phyloP scores from a whole-genome alignment of 2,329 filamentous ascomycete species.

The Colletotrichum sp. region DNA sequence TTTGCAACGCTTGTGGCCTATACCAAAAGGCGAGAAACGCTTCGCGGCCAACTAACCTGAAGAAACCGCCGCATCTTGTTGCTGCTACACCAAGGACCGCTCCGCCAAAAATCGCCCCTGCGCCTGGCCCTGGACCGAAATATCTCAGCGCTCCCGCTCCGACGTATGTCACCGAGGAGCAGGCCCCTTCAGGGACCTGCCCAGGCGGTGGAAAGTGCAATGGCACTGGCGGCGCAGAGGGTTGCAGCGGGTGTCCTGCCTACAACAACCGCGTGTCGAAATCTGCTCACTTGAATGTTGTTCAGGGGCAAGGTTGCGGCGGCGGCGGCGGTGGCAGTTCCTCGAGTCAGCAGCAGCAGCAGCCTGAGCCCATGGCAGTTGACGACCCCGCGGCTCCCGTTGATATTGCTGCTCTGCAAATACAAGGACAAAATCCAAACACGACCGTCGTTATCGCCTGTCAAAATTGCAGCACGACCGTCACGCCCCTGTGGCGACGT shows the following conservation, averaged over 20 bases:
- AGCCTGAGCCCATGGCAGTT: conserved; percentile 24
- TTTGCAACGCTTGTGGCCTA: conserved; percentile 96
- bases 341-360: conserved; percentile 15
- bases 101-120: conserved; percentile 37
- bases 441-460: conserved; percentile 83
- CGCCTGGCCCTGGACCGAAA: conserved; percentile 42
- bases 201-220: conserved; percentile 95
- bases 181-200: conserved; percentile 83
- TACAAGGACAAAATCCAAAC: conserved; percentile 43
- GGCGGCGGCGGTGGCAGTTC: conserved; percentile 15
- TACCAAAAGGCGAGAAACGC: conserved; percentile 95
- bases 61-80: conserved; percentile 69
- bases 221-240: conserved; percentile 92
- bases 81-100: conserved; percentile 48
- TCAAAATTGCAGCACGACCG: conserved; percentile 95
- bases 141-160: conserved; percentile 54
- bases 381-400: conserved; percentile 48
- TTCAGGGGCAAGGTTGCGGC: conserved; percentile 47
- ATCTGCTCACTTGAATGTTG: conserved; percentile 72
- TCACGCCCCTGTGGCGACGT: conserved; percentile 93
- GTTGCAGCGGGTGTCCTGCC: conserved; percentile 93
- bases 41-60: conserved; percentile 86
- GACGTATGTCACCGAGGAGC: conserved; percentile 80
- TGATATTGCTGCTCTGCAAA: conserved; percentile 53
- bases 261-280: conserved; percentile 98